These are phyloP conservation scores for Colletotrichum lupini DNA, from an alignment of 2,329 filamentous ascomycete species.

Conservation along the genomic window DNA sequence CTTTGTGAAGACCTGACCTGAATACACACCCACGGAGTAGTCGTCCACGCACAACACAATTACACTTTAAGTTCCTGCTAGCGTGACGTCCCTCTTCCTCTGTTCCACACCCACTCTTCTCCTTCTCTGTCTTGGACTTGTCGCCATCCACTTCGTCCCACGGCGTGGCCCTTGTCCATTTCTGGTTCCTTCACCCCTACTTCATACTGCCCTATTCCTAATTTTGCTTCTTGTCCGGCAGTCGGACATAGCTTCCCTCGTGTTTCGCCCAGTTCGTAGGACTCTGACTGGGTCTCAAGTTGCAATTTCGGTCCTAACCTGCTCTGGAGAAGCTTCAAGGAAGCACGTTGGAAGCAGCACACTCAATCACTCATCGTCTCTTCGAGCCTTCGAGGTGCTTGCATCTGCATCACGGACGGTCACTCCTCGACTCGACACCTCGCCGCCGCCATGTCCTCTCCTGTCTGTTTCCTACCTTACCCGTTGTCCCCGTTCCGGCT, in stretches of 20 bases:
- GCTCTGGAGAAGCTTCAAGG: slow-evolving; percentile 17
- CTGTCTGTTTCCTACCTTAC: not conserved
- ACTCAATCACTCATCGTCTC: not conserved
- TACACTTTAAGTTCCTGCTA: slow-evolving; percentile 12
- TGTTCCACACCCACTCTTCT: not conserved
- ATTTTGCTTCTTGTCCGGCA: slow-evolving; percentile 33
- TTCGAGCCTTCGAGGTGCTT: not conserved
- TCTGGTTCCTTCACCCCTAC: slow-evolving; percentile 5
- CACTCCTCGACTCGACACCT: not conserved
- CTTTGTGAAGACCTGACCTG: not conserved
- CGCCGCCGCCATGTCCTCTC: not conserved
- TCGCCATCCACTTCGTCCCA: not conserved
- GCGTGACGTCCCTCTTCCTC: not conserved
- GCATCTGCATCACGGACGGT: slow-evolving; percentile 14
- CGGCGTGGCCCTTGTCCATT: slow-evolving; percentile 21
- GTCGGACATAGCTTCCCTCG: slow-evolving; percentile 23
- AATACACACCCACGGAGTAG: too few relatives aligned
- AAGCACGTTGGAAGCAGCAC: slow-evolving; percentile 20
- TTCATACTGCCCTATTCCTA: slow-evolving; percentile 24
- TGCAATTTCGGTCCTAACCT: slow-evolving; percentile 27
- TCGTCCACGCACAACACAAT: not conserved
- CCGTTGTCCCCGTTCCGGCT: not conserved
- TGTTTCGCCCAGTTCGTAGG: slow-evolving; percentile 26
- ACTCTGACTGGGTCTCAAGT: slow-evolving; percentile 3
- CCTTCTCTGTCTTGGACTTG: not conserved